phyloP scores from a whole-genome alignment of 148 eudicot species.

The Selenicereus undatus region DNA sequence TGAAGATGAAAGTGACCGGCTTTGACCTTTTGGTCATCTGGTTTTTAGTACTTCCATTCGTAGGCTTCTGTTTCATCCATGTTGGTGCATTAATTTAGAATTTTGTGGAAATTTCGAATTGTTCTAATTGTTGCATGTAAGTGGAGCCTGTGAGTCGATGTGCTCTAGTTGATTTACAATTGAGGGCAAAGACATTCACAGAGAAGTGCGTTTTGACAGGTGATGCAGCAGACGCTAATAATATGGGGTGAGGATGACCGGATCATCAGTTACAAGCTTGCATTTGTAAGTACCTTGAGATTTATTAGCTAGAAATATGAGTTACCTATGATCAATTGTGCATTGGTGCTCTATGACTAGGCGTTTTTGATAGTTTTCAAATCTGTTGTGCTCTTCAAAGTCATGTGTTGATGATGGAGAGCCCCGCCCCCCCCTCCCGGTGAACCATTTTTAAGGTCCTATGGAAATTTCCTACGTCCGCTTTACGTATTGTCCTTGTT shows the following conservation, averaged over 20 bases:
- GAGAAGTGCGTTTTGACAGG: constrained; percentile 39
- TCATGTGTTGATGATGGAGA: neutral
- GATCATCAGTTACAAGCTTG: constrained; percentile 72
- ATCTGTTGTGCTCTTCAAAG: neutral
- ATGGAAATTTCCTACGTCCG: neutral
- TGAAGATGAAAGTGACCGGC: too few relatives aligned
- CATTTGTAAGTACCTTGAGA: constrained; percentile 46
- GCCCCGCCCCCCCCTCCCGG: neutral
- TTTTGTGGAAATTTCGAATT: too few relatives aligned
- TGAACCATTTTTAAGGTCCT: neutral
- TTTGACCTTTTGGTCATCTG: too few relatives aligned
- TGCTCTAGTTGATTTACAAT: neutral
- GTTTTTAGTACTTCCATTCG: too few relatives aligned
- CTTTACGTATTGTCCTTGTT: neutral
- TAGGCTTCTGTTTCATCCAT: too few relatives aligned
- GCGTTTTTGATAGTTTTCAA: neutral
- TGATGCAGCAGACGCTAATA: constrained; percentile 74
- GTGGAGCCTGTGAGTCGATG: neutral
- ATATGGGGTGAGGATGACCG: constrained; percentile 95
- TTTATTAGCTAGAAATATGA: neutral
- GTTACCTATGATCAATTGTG: neutral
- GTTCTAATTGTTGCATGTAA: neutral
- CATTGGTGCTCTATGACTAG: neutral
- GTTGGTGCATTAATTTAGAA: too few relatives aligned
- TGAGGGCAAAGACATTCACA: neutral